phyloP scores from a whole-genome alignment of 2,329 filamentous ascomycete species.

The Corniculantispora saksenae region DNA sequence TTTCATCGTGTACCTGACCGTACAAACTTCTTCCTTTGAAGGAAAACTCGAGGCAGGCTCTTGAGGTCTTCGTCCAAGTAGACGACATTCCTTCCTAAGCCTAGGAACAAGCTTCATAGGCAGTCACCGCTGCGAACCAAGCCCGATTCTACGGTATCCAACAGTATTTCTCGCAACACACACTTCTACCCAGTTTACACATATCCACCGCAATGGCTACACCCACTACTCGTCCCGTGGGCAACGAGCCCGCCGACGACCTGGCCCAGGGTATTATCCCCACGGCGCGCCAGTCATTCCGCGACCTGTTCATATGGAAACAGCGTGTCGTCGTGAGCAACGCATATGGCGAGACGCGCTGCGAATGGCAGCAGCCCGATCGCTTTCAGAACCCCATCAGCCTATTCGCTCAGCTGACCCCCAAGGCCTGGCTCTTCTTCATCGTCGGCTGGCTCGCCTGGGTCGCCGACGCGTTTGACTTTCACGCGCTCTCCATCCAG shows the following conservation, averaged over 20 bases:
- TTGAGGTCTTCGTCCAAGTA: not conserved
- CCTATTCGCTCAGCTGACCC: slow-evolving; percentile 63
- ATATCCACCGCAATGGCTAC: not conserved
- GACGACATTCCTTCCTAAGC: not conserved
- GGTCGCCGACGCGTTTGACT: slow-evolving; percentile 83
- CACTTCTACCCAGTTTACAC: not conserved
- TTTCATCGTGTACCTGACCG: not conserved
- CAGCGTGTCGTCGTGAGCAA: slow-evolving; percentile 69
- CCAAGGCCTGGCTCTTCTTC: slow-evolving; percentile 74
- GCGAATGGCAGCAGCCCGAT: slow-evolving; percentile 68
- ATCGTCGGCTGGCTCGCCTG: slow-evolving; percentile 73
- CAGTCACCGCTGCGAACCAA: not conserved
- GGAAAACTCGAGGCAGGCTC: not conserved
- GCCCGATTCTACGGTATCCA: not conserved
- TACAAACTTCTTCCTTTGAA: not conserved
- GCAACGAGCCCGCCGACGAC: slow-evolving; percentile 62
- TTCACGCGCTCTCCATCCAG: slow-evolving; percentile 78
- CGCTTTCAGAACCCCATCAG: slow-evolving; percentile 70
- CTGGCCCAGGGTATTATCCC: slow-evolving; percentile 65
- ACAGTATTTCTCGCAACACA: not conserved
- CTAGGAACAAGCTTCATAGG: not conserved
- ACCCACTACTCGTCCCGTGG: not conserved
- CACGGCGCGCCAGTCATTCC: slow-evolving; percentile 63
- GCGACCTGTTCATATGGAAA: slow-evolving; percentile 72
- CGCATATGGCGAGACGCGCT: slow-evolving; percentile 62